phyloP scores from a whole-genome alignment of 2,329 filamentous ascomycete species.

The Anthostomella pinea region DNA sequence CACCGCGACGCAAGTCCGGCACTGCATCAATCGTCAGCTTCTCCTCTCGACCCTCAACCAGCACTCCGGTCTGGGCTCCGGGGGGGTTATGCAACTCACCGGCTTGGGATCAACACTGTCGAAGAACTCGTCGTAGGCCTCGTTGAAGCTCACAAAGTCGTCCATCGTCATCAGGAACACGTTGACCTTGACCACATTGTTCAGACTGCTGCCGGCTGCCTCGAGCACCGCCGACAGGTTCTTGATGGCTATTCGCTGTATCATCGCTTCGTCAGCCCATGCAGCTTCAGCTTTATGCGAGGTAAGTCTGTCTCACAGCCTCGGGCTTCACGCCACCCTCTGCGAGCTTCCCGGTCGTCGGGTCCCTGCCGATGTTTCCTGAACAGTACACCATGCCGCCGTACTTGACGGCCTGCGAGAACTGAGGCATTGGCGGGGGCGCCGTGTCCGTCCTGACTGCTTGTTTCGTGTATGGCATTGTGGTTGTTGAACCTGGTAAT shows the following conservation, averaged over 20 bases:
- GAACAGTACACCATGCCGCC: constrained; percentile 71
- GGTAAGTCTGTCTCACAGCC: too few relatives aligned
- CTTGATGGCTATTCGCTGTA: constrained; percentile 51
- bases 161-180: constrained; percentile 64
- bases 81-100: constrained; percentile 47
- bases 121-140: constrained; percentile 52
- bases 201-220: constrained; percentile 56
- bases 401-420: constrained; percentile 59
- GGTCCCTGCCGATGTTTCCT: constrained; percentile 58
- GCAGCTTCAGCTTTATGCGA: constrained; percentile 1
- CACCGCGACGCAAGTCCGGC: constrained; percentile 69
- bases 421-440: constrained; percentile 51
- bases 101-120: constrained; percentile 41
- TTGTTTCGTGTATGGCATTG: constrained; percentile 17
- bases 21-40: constrained; percentile 26
- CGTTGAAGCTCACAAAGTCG: constrained; percentile 59
- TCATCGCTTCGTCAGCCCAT: not conserved
- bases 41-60: too few relatives aligned
- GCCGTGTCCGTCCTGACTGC: constrained; percentile 45
- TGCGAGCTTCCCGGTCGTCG: constrained; percentile 50
- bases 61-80: too few relatives aligned
- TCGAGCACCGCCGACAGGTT: constrained; percentile 60
- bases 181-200: constrained; percentile 65
- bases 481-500: too few relatives aligned
- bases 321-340: constrained; percentile 55